Base-by-base conservation (phyloP, 768 basidiomycete genomes). In the Boletus tomentosulus region DNA sequence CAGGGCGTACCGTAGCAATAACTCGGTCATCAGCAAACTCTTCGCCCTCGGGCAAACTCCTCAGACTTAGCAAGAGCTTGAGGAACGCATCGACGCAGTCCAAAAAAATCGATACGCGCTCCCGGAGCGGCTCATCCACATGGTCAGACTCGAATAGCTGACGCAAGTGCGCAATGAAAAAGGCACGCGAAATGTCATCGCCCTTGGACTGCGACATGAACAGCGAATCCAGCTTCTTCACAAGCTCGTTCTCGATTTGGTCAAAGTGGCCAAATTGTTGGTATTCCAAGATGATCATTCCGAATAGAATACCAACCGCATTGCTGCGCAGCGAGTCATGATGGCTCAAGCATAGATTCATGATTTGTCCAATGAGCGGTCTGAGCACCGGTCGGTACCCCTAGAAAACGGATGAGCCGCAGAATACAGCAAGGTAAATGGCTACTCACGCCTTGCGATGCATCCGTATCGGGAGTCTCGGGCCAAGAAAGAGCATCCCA, bases 11-110 rank as follows among this genome's bases (percentile, higher is more conserved):
- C 48, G 93, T 95, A 11, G 92, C 92, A 65, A 92, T 92, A 22
- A 95, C 90, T 19, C 94, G 84, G 65, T 98, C 96, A 64, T 98
- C 95, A 11, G 91, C 85, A 71, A 86, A 97, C 72, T 97, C 93
- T 59, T 95, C 90, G 11, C 92, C 90, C 54, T 94, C 90, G 0
- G 96, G 96, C 5, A 98, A 75, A 48, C 86, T 92, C 13, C 92
- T 83, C 10, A 98, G 84, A 53, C 84, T 92, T 33, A 97, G 75
- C 44, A 98, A 73, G 16, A 98, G 78, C 62, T 96, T 91, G 28
- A 98, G 81, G 83, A 98, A 98, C 13, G 86, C 79, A 64, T 97
- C 90, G 6, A 98, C 89, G 1, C 92, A 89, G 58, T 91, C 87
- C 33, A 98, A 77, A 77, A 97, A 98, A 42, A 72, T 75, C 6